These are phyloP conservation scores for Massariosphaeria phaeospora DNA, from an alignment of 495 filamentous ascomycete genomes.

Conservation along the genomic window DNA sequence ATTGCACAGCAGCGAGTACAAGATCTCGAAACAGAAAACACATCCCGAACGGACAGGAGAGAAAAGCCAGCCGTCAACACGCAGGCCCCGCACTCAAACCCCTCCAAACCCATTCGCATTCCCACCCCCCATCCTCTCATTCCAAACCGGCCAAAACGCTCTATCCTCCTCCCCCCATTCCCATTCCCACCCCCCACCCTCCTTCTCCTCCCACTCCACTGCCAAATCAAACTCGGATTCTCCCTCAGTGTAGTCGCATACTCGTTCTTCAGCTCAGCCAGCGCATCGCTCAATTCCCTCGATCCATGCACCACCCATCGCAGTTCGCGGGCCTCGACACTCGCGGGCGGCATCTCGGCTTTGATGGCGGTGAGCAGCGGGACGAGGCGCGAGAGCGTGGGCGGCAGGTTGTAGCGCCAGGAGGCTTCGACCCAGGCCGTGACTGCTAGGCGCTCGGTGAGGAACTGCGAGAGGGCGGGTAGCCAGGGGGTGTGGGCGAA, in stretches of 20 bases:
- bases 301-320: slow-evolving; percentile 17
- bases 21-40: no score
- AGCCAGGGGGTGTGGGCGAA: slow-evolving; percentile 16
- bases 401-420: slow-evolving; percentile 25
- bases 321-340: slow-evolving; percentile 14
- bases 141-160: slow-evolving; percentile 16
- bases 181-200: slow-evolving; percentile 17
- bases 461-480: slow-evolving; percentile 20
- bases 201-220: slow-evolving; percentile 10
- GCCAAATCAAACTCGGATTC: slow-evolving; percentile 22
- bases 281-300: slow-evolving; percentile 17
- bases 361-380: slow-evolving; percentile 18
- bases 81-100: neutral
- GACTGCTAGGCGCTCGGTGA: slow-evolving; percentile 17
- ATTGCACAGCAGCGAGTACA: no score
- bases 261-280: slow-evolving; percentile 12
- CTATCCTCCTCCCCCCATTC: slow-evolving; percentile 1
- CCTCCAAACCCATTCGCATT: neutral
- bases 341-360: slow-evolving; percentile 16
- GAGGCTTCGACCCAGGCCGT: slow-evolving; percentile 29
- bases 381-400: slow-evolving; percentile 23
- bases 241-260: slow-evolving; percentile 17
- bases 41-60: no score
- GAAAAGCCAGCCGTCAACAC: no score
- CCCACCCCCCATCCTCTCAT: slow-evolving; percentile 13